Evolutionary conservation across 2,329 filamentous ascomycete species (phyloP), one percentile per base, ranked within the genome.

Genomic region (Monosporascus cannonballus): DNA sequence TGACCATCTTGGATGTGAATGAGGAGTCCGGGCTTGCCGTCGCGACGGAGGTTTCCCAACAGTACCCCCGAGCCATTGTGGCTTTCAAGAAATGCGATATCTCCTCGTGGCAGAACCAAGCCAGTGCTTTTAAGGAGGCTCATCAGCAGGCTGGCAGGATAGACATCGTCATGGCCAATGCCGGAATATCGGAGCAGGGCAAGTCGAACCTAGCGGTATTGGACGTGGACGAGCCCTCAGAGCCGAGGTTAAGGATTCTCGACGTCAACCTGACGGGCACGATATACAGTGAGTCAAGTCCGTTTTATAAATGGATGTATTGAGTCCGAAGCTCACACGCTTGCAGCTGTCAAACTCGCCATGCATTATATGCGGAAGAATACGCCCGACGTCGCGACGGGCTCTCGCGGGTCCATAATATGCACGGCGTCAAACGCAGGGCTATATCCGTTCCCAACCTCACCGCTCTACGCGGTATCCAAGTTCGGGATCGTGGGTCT

Each of bases 351-450:
- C 24, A 76, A 78, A 56, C 62, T 80, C 11, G 77, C 70, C 0
- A 68, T 71, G 7, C 71, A 79, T 56, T 81, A 81, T 54, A 74
- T 81, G 64, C 66, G 69, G 22, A 76, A 74, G 58, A 78, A 77
- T 50, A 47, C 52, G 3, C 58, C 64, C 1, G 54, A 65, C 42
- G 4, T 58, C 3, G 45, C 47, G n/a, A 63, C 59, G 14, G 55
- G 57, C 25, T 62, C 69, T n/a, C 67, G 70, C 25, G 76, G 76
- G 0, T 69, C 68, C 6, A 77, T 81, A 42, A 69, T 80, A 49
- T 79, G 76, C 66, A 80, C 78, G 0, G 73, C 77, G 0, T 79
- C 76, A 4, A 79, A 79, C 59, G 76, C 75, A 2, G 78, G 77
- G 0, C 49, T 80, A 1, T 80, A 81, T 55, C 69, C 76, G 0